These are phyloP conservation scores for Camelina neglecta DNA, from an alignment of 345 rosid species.

Conservation along the genomic window DNA sequence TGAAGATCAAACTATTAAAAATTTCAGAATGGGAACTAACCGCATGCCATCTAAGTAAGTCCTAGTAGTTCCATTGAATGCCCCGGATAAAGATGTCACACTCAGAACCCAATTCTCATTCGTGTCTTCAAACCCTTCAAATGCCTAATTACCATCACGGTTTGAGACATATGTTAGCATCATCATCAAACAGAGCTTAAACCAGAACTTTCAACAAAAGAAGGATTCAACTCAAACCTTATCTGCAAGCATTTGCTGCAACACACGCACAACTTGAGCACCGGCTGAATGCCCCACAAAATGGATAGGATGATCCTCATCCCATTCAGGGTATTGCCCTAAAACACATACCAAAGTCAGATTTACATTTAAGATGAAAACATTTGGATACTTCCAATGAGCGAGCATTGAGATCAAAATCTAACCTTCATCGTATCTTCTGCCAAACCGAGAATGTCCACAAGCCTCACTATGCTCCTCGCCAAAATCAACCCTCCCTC, in stretches of 20 bases:
- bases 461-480: constrained; percentile 88
- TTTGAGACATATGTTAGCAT: constrained; percentile 25
- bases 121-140: constrained; percentile 77
- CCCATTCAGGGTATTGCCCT: constrained; percentile 97
- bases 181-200: background rate
- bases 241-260: constrained; percentile 99
- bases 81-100: constrained; percentile 90
- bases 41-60: constrained; percentile 94
- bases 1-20: too few relatives aligned
- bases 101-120: constrained; percentile 93
- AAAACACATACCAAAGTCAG: constrained; percentile 36
- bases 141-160: constrained; percentile 56
- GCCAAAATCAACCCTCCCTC: constrained; percentile 92
- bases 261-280: constrained; percentile 92
- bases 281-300: constrained; percentile 99
- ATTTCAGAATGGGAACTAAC: constrained; percentile 56
- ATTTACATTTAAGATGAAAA: background rate
- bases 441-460: constrained; percentile 91
- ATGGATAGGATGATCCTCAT: constrained; percentile 91
- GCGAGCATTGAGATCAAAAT: constrained; percentile 4
- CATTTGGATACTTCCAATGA: background rate
- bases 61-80: constrained; percentile 96
- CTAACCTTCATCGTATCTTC: constrained; percentile 73
- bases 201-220: background rate
- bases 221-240: constrained; percentile 54